These are phyloP conservation scores for Corylus avellana DNA, from an alignment of 306 rosid genomes.

Conservation along the genomic window DNA sequence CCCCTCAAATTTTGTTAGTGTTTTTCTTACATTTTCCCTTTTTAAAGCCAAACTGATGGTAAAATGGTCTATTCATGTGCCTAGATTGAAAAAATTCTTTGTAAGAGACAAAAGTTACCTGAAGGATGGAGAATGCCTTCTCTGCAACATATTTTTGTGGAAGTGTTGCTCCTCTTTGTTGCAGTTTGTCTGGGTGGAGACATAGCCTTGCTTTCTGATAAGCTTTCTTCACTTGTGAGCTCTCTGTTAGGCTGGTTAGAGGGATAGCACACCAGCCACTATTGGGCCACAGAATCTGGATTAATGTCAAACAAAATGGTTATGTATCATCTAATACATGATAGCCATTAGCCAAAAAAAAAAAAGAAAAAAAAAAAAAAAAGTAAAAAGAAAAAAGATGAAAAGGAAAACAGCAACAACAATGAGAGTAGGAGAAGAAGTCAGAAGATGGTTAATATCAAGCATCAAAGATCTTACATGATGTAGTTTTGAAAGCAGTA, in stretches of 20 bases:
- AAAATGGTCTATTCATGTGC: neutral
- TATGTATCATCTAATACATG: neutral
- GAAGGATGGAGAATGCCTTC: slow-evolving; percentile 80
- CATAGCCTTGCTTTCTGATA: slow-evolving; percentile 91
- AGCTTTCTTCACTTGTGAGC: slow-evolving; percentile 73
- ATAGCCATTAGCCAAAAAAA: neutral
- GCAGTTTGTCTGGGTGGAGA: slow-evolving; percentile 90
- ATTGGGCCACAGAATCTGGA: slow-evolving; percentile 69
- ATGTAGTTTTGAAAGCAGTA: slow-evolving; percentile 80
- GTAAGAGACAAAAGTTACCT: slow-evolving; percentile 41
- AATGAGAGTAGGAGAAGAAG: neutral
- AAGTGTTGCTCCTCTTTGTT: slow-evolving; percentile 82
- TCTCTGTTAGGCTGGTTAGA: slow-evolving; percentile 55
- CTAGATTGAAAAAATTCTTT: neutral
- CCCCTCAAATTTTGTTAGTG: neutral
- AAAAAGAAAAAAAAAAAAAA: too few relatives aligned
- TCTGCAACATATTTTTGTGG: slow-evolving; percentile 71
- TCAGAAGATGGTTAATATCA: slow-evolving; percentile 1
- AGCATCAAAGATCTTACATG: slow-evolving; percentile 46
- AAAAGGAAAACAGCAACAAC: too few relatives aligned
- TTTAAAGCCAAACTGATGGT: neutral
- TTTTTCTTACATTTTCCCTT: neutral
- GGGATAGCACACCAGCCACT: slow-evolving; percentile 79
- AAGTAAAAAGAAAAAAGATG: too few relatives aligned
- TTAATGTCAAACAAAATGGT: slow-evolving; percentile 24